Conservation (phyloP, 2,329 filamentous ascomycete genomes). For the Pseudocercospora fijiensis region DNA sequence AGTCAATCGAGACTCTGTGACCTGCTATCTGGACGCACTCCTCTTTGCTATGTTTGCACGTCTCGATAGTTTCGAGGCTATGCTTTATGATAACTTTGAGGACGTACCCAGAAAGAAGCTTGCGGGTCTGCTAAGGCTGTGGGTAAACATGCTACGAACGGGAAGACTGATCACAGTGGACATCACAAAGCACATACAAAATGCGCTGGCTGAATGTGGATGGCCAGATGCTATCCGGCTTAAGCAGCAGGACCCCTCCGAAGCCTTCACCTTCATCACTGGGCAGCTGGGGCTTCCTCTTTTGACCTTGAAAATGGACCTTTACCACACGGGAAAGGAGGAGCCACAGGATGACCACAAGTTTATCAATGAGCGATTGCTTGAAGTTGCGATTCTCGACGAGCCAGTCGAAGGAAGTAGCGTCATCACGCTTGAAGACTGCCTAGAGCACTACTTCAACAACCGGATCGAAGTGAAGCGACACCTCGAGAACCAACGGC, state of each 20-base stretch:
- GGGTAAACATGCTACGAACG: slow-evolving; percentile 87
- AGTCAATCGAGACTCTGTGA: slow-evolving; percentile 79
- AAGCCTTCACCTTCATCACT: slow-evolving; percentile 93
- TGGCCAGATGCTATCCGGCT: slow-evolving; percentile 76
- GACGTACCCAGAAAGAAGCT: slow-evolving; percentile 72
- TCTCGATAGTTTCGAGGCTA: slow-evolving; percentile 86
- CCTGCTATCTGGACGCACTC: slow-evolving; percentile 90
- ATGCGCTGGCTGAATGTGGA: slow-evolving; percentile 78
- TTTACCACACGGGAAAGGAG: slow-evolving; percentile 87
- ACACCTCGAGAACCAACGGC: slow-evolving; percentile 60
- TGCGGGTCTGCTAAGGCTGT: slow-evolving; percentile 75
- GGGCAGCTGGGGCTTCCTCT: slow-evolving; percentile 84
- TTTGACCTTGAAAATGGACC: slow-evolving; percentile 86
- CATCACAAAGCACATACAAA: slow-evolving; percentile 78
- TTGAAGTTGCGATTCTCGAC: slow-evolving; percentile 86
- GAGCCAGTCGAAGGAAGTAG: slow-evolving; percentile 62
- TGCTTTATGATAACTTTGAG: slow-evolving; percentile 76
- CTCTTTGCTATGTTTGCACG: slow-evolving; percentile 95
- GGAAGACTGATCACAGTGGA: slow-evolving; percentile 84
- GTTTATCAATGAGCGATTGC: slow-evolving; percentile 83
- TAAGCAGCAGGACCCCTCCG: slow-evolving; percentile 92
- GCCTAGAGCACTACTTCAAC: slow-evolving; percentile 92
- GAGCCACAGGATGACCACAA: slow-evolving; percentile 87
- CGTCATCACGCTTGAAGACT: slow-evolving; percentile 77
- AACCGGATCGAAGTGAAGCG: slow-evolving; percentile 85